Base-by-base conservation (phyloP, 129 eudicot species). In the Glebionis coronaria region DNA sequence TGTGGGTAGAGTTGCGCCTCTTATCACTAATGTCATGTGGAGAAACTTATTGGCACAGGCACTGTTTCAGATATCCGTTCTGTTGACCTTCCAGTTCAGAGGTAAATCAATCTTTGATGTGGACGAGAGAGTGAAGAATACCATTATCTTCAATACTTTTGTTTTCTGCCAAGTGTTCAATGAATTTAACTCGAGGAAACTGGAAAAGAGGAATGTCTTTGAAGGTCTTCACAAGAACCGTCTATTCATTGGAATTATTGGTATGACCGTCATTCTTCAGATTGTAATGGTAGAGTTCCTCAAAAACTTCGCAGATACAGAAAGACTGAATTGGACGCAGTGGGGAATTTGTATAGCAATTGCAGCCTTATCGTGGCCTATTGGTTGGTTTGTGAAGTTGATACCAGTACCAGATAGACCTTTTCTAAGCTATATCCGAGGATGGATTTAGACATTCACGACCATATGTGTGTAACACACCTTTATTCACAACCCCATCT, bases 11-110 rank as follows among this genome's bases (percentile, higher is more conserved):
- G 59, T 8, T 9, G 59, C 13, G 12, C 59, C 59, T 19, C 29
- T 54, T 19, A 54, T 54, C 19, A 54, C 29, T 8, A 54, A 54
- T 20, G 28, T 54, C 59, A 54, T 54, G 59, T 54, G 59, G 59
- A 54, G 59, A 29, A 54, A 54, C 59, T 13, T 54, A 20, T 19
- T 54, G 28, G 59, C 59, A 19, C 59, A 54, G 23, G 10, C 28
- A 10, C 29, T 54, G 27, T 54, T 8, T 54, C 59, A 54, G 28
- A 54, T 54, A 19, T 2, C 28, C 13, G 20, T 54, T 19, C 59
- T 54, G 4, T 25, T 54, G 27, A 54, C 14, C 59, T 9, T 54
- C 59, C 29, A 18, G 59, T 54, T 54, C 59, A 19, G 59, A 54
- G 59, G 29, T 54, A 54, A 54, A 54, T 12, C 11, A 54, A 54